A percentile compares a stretch with the other conserved stretches of the same genome.
Conservation (phyloP, 495 filamentous ascomycete species). For the Lepraria neglecta region DNA sequence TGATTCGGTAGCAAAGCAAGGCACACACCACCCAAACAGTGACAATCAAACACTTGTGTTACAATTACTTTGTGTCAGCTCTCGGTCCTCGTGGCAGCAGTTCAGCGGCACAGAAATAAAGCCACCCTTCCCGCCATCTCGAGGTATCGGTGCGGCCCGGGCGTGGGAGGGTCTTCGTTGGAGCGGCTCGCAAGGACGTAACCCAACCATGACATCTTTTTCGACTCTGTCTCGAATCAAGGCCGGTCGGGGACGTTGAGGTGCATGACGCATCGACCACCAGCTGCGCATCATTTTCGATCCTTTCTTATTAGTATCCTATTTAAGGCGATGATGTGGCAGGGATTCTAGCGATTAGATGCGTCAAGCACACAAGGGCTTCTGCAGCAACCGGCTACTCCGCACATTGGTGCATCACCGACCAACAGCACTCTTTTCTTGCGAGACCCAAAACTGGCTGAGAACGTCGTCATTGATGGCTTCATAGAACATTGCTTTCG, state of each 20-base stretch:
- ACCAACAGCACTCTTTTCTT: background rate
- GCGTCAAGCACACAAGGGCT: background rate
- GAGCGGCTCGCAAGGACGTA: background rate
- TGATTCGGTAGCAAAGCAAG: background rate
- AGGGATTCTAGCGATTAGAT: slow-evolving; percentile 9
- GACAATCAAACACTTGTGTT: background rate
- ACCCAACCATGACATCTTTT: no score
- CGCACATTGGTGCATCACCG: background rate
- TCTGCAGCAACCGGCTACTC: background rate
- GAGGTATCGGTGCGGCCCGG: background rate
- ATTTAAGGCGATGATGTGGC: slow-evolving; percentile 9
- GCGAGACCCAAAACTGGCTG: background rate
- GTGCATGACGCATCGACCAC: slow-evolving; percentile 4
- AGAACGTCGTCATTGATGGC: background rate
- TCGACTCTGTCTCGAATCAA: background rate
- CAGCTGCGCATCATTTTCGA: slow-evolving; percentile 11
- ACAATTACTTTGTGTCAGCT: background rate
- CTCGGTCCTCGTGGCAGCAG: background rate
- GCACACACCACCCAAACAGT: background rate
- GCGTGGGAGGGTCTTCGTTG: slow-evolving; percentile 2
- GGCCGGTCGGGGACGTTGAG: background rate
- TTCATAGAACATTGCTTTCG: no score
- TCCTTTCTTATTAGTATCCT: background rate
- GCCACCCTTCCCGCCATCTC: background rate
- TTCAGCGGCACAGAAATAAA: background rate